These are phyloP conservation scores for Graphium sp. DNA, from an alignment of 2,329 filamentous ascomycete genomes.

Conservation along the genomic window DNA sequence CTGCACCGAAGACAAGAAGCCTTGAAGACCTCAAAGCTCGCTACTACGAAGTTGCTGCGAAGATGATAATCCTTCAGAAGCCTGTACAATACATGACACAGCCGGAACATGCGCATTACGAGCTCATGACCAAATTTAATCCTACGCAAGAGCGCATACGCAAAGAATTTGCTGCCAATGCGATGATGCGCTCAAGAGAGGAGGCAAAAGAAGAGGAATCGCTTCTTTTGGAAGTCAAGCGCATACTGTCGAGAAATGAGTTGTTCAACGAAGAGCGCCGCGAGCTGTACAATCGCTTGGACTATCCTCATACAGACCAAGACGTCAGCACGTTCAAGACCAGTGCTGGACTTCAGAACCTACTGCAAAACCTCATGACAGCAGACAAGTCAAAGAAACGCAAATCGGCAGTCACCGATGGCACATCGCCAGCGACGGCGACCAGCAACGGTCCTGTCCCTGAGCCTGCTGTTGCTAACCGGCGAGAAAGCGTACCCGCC, in stretches of 20 bases:
- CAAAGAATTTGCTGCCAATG: conserved; percentile 70
- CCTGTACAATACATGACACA: conserved; percentile 77
- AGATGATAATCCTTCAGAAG: conserved; percentile 65
- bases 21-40: conserved; percentile 86
- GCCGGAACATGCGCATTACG: conserved; percentile 66
- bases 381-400: conserved; percentile 84
- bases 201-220: conserved; percentile 88
- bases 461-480: conserved; percentile 10
- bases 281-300: conserved; percentile 74
- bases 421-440: conserved; percentile 20
- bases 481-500: conserved; percentile 37
- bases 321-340: conserved; percentile 67
- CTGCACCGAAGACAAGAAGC: conserved; percentile 38
- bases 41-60: conserved; percentile 76
- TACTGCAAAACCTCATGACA: conserved; percentile 68
- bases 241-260: conserved; percentile 76
- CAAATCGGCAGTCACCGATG: conserved; percentile 48
- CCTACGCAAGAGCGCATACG: conserved; percentile 60
- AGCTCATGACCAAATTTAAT: conserved; percentile 77
- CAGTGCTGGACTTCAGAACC: conserved; percentile 59
- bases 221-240: conserved; percentile 74
- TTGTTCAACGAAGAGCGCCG: conserved; percentile 75
- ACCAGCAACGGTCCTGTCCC: conserved; percentile 18
- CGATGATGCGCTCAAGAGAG: conserved; percentile 64
- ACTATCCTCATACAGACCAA: conserved; percentile 55